Evolutionary conservation across 1,139 yeast species (phyloP), one percentile per base, ranked within the genome.

Genomic region (Yamadazyma atlantica): DNA sequence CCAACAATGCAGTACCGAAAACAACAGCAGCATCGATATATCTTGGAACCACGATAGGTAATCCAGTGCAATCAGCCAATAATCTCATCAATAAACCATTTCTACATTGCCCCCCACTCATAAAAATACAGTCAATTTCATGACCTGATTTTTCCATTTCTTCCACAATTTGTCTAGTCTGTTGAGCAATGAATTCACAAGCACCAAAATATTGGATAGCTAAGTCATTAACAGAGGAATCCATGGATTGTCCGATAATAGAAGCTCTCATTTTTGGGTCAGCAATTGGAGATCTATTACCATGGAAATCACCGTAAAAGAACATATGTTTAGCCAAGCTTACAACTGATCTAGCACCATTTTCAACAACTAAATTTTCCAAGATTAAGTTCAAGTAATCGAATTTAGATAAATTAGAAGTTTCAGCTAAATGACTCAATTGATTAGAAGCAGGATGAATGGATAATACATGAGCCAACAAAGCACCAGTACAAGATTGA

Each of bases 1-100:
- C 98, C 44, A 92, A 73, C 59, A 92, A 70, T 0, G 98, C 97
- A 4, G 96, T 76, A 21, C 98, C 98, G 55, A 90, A 85, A 4
- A 92, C 97, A 33, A 92, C 98, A 2, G 97, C 95, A 1, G 97
- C 94, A 57, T 90, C 97, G 52, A 92, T 89, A 60, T 90, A 89
- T 56, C 94, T 77, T 36, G 98, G 98, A 49, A 90, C 87, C 35
- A 92, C 77, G 37, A 92, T 80, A n/a, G 97, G 95, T 64, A 85
- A 72, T 3, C 95, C 95, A 1, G 97, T 88, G 55, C 95, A 85
- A 52, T 92, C 95, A 2, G 97, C 96, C 60, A 92, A 74, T 44
- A 90, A 69, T 65, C 95, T 77, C 81, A 94, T 89, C 46, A 92
- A 72, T 46, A 92, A 69, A 14, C 88, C 85, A 62, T 92, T 92